Evolutionary conservation across 331 rosid species (phyloP).

Genomic region (Pyracantha coccinea): DNA sequence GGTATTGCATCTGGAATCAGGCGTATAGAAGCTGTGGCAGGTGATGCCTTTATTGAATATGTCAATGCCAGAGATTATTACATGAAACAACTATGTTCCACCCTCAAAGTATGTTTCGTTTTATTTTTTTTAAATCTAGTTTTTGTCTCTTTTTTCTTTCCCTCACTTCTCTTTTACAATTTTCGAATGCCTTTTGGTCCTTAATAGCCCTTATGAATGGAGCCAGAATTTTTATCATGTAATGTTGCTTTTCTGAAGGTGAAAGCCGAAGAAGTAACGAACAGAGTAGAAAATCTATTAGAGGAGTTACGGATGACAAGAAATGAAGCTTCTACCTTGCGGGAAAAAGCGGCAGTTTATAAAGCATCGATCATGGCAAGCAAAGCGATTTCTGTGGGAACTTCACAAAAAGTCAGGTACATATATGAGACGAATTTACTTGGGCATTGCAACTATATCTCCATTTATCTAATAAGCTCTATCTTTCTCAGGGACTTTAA

Average conservation of each 20-base stretch:
- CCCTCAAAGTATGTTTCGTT: constrained; percentile 54
- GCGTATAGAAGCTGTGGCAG: constrained; percentile 95
- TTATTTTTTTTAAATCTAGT: background rate
- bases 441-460: background rate
- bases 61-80: constrained; percentile 71
- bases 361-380: constrained; percentile 66
- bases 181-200: background rate
- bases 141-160: background rate
- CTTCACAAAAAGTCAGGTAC: constrained; percentile 62
- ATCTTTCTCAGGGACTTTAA: background rate
- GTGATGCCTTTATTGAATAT: constrained; percentile 86
- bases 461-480: background rate
- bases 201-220: background rate
- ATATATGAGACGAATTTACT: constrained; percentile 3
- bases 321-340: constrained; percentile 63
- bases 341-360: constrained; percentile 67
- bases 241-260: constrained; percentile 41
- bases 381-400: constrained; percentile 59
- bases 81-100: constrained; percentile 70
- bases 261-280: constrained; percentile 82
- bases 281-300: constrained; percentile 66
- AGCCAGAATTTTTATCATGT: background rate
- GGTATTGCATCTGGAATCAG: constrained; percentile 93
- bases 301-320: constrained; percentile 67
- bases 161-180: background rate